Base-by-base conservation (phyloP, 371 early-diverging fungal genomes). In the Mucor sp. region DNA sequence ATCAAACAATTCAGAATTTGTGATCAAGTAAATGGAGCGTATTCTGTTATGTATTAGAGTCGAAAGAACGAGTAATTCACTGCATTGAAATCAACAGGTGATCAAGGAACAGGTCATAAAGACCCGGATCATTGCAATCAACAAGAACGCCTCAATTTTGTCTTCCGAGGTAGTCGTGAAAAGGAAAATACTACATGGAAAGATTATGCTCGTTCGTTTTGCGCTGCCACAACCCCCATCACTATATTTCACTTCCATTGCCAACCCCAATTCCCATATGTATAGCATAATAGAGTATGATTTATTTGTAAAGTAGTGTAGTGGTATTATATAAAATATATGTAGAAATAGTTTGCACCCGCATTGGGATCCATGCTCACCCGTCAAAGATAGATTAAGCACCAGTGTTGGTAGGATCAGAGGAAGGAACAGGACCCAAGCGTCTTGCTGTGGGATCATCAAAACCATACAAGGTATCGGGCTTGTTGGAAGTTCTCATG, bases 321-420 rank as follows among this genome's bases (percentile, higher is more conserved):
- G 11, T 37, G 44, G 44, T 44, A 44, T 44, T 44, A 44, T 4
- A 37, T 37, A 14, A 37, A 37, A 12, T 37, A 37, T 37, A 37
- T 1, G 8, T 37, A 37, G 37, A 37, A 14, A 37, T 2, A 30
- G 30, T 4, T 11, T 12, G 12, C 37, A 14, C 37, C 37, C 1
- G 11, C 37, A 37, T 37, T 37, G 37, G 14, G 14, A 37, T 37
- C 14, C 14, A 11, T 37, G 9, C 1, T 37, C 8, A 11, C 11
- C 14, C 37, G 4, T 14, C 2, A 12, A 15, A 64, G 21, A 3
- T 43, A 17, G 14, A 4, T 60, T 47, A 74, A 57, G 75, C 75
- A 55, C 75, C 75, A 33, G 75, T 75, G 19, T 75, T 75, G n/a
- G 75, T 75, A 28, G 75, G 75, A 55, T 75, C 75, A 0, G 21